Conservation (phyloP, 2,329 filamentous ascomycete species). For the Nemania diffusa region DNA sequence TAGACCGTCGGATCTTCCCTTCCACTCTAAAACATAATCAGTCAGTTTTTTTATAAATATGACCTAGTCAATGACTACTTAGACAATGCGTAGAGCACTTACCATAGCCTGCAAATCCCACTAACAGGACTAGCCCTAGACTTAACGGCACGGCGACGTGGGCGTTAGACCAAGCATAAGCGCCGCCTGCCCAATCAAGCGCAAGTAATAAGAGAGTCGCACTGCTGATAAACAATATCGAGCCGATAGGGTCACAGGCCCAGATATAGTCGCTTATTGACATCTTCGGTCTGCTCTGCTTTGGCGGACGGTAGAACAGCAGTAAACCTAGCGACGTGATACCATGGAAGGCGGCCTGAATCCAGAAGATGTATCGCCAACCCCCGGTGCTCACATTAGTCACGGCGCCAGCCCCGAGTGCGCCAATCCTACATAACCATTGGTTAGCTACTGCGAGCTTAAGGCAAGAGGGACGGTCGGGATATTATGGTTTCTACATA, state of each 20-base stretch:
- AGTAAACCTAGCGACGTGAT: constrained; percentile 60
- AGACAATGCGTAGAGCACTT: constrained; percentile 36
- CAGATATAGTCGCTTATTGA: constrained; percentile 54
- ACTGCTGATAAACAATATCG: constrained; percentile 55
- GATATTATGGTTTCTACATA: constrained; percentile 48
- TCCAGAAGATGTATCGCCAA: constrained; percentile 69
- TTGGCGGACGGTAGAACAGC: constrained; percentile 59
- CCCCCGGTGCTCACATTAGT: constrained; percentile 59
- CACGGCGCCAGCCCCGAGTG: constrained; percentile 62
- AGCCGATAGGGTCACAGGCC: constrained; percentile 61
- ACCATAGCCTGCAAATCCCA: constrained; percentile 55
- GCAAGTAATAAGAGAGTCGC: constrained; percentile 58
- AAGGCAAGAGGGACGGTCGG: background rate
- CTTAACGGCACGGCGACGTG: constrained; percentile 55
- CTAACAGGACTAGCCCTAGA: constrained; percentile 55
- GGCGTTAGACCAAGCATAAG: constrained; percentile 53
- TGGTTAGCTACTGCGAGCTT: background rate
- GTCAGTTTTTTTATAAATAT: background rate
- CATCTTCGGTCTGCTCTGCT: constrained; percentile 52
- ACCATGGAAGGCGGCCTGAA: constrained; percentile 65
- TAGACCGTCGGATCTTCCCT: constrained; percentile 63
- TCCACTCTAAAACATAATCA: constrained; percentile 58
- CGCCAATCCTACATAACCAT: constrained; percentile 54
- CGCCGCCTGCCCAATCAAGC: constrained; percentile 58
- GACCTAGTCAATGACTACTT: background rate